Evolutionary conservation across 177 flowering plant species (phyloP).

Genomic region (Tripterygium wilfordii): DNA sequence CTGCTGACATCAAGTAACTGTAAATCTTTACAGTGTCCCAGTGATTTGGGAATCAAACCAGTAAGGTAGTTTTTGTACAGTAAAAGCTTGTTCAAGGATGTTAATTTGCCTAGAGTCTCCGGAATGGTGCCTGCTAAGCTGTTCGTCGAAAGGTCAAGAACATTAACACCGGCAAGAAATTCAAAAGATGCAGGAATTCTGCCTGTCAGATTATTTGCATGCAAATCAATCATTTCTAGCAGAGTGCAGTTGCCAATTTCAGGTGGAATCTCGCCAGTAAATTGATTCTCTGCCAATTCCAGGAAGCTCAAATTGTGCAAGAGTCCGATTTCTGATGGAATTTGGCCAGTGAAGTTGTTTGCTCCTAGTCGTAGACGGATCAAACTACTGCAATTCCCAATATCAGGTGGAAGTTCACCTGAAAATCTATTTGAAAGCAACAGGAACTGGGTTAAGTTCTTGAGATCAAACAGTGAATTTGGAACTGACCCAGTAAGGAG

Average conservation of each 20-base stretch:
- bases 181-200: conserved; percentile 38
- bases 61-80: conserved; percentile 40
- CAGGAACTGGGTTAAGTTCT: conserved; percentile 45
- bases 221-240: conserved; percentile 61
- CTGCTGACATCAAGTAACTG: conserved; percentile 59
- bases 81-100: conserved; percentile 41
- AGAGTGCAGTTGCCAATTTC: conserved; percentile 47
- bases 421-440: conserved; percentile 50
- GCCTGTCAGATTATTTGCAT: conserved; percentile 45
- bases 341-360: conserved; percentile 47
- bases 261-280: conserved; percentile 44
- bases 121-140: conserved; percentile 45
- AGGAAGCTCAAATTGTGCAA: conserved; percentile 44
- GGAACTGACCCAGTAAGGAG: conserved; percentile 58
- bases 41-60: conserved; percentile 46
- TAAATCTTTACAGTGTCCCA: conserved; percentile 47
- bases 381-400: conserved; percentile 51
- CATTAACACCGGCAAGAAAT: conserved; percentile 33
- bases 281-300: conserved; percentile 52
- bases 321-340: conserved; percentile 54
- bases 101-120: conserved; percentile 35
- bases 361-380: conserved; percentile 42
- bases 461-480: conserved; percentile 35
- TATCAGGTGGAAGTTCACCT: conserved; percentile 49
- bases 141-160: conserved; percentile 57